phyloP scores from a whole-genome alignment of 257 asterid genomes.

The Osmanthus fragrans region DNA sequence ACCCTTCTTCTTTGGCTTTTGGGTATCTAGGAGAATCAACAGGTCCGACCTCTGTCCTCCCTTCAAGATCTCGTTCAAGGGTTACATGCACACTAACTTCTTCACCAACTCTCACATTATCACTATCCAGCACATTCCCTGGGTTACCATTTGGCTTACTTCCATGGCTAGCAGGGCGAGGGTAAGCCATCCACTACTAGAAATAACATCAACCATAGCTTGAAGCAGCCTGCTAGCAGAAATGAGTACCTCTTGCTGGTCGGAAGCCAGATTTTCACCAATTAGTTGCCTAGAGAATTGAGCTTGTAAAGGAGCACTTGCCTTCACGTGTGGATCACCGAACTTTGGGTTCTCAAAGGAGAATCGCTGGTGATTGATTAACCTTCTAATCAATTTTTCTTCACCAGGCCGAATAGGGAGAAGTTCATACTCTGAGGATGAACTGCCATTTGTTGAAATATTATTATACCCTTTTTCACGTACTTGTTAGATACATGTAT shows the following conservation, averaged over 20 bases:
- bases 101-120: conserved; percentile 15
- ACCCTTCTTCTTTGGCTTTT: conserved; percentile 20
- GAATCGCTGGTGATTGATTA: conserved; percentile 18
- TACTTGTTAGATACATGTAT: too few species aligned
- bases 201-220: conserved; percentile 19
- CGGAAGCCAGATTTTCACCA: conserved; percentile 15
- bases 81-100: conserved; percentile 3
- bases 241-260: conserved; percentile 17
- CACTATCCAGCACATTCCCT: conserved; percentile 11
- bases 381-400: conserved; percentile 11
- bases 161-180: conserved; percentile 21
- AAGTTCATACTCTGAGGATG: conserved; percentile 17
- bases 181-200: conserved; percentile 20
- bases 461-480: too few species aligned
- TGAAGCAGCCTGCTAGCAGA: conserved; percentile 20
- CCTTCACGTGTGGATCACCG: conserved; percentile 18
- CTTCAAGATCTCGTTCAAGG: conserved; percentile 16
- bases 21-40: conserved; percentile 21
- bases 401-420: conserved; percentile 20
- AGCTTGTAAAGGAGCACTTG: conserved; percentile 11
- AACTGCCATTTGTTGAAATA: too few species aligned
- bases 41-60: conserved; percentile 16
- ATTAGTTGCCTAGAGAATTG: conserved; percentile 16
- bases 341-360: conserved; percentile 14
- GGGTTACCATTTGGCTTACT: conserved; percentile 21